phyloP scores from a whole-genome alignment of 1,284 basidiomycete genomes.

The Irpex sp. region DNA sequence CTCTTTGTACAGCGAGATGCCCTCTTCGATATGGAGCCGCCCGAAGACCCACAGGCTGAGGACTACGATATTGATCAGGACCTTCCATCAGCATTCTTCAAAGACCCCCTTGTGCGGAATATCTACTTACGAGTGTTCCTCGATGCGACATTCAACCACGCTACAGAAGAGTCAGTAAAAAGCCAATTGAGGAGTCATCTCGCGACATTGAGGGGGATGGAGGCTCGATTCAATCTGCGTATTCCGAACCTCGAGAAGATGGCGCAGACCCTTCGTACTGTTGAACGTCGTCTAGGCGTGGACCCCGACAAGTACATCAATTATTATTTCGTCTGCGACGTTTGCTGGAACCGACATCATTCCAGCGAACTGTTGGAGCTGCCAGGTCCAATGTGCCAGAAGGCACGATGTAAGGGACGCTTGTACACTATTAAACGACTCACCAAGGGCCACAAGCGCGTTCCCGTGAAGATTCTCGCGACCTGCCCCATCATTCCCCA shows the following conservation, averaged over 20 bases:
- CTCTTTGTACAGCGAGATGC: no score
- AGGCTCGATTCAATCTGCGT: background rate
- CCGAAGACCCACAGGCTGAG: no score
- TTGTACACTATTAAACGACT: background rate
- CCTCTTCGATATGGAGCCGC: no score
- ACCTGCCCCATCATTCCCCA: background rate
- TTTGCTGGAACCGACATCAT: background rate
- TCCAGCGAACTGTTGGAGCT: background rate
- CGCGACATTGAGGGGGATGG: background rate
- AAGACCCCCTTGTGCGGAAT: background rate
- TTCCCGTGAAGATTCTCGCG: conserved; percentile 13
- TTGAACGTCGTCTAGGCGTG: background rate
- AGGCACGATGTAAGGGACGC: no score
- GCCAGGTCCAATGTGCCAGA: background rate
- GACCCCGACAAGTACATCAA: background rate
- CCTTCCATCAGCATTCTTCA: background rate
- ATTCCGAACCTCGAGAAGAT: background rate
- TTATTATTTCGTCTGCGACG: background rate
- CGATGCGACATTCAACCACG: conserved; percentile 1
- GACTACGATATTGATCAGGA: no score
- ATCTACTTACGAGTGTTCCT: background rate
- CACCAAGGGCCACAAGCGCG: conserved; percentile 1
- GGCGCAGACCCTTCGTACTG: background rate
- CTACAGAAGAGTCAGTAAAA: background rate
- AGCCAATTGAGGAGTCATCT: no score